These are phyloP conservation scores for Leccinum subgranulosum DNA, from an alignment of 768 basidiomycete species.

Conservation along the genomic window DNA sequence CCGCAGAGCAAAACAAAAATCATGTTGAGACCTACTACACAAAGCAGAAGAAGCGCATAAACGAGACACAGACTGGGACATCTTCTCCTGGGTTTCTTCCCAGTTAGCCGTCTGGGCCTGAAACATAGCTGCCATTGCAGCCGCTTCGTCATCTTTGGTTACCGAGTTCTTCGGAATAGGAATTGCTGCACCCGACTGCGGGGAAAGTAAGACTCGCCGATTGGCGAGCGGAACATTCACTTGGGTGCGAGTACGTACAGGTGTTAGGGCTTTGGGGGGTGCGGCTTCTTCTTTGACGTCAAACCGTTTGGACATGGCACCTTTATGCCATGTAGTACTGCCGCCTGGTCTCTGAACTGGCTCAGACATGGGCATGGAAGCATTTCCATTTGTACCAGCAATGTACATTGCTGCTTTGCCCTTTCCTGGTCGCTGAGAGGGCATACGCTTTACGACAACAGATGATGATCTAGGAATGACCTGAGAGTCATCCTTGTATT, in stretches of 20 bases:
- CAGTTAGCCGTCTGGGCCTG: conserved; percentile 91
- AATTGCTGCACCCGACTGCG: conserved; percentile 34
- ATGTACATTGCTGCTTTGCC: conserved; percentile 80
- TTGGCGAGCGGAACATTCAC: conserved; percentile 17
- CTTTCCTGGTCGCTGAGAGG: conserved; percentile 76
- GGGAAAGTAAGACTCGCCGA: conserved; percentile 26
- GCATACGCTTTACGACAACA: conserved; percentile 88
- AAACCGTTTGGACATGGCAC: conserved; percentile 84
- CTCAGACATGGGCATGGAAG: conserved; percentile 48
- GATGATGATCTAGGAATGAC: conserved; percentile 95
- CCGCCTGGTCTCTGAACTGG: conserved; percentile 39
- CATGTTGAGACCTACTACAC: conserved; percentile 77
- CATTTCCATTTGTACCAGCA: conserved; percentile 41
- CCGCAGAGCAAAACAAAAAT: conserved; percentile 39
- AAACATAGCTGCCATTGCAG: conserved; percentile 98
- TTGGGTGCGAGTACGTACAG: conserved; percentile 34
- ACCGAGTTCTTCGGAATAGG: conserved; percentile 40
- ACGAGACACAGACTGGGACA: conserved; percentile 94
- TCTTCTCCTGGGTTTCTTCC: conserved; percentile 99
- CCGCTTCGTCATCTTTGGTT: conserved; percentile 78
- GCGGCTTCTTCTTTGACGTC: conserved; percentile 72
- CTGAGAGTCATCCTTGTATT: conserved; percentile 87
- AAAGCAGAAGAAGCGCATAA: conserved; percentile 49
- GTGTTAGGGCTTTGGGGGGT: conserved; percentile 23
- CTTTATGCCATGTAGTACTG: conserved; percentile 58